Evolutionary conservation across 2,329 filamentous ascomycete genomes (phyloP).

Genomic region (Blastomyces parvus): DNA sequence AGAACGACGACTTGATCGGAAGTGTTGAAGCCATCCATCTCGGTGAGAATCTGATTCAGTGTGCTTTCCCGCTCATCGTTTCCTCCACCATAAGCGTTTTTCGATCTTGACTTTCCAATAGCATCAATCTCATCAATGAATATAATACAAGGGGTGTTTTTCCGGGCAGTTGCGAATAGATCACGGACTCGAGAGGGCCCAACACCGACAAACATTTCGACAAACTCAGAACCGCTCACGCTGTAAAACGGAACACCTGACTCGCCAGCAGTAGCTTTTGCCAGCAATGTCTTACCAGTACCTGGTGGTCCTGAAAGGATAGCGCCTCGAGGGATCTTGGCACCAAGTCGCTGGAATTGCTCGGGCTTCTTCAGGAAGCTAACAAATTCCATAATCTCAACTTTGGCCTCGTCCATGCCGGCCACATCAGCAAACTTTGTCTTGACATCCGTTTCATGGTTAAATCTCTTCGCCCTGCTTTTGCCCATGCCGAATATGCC

Average conservation of each 20-base stretch:
- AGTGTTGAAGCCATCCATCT: conserved; percentile 99
- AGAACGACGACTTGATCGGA: conserved; percentile 92
- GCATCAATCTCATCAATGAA: conserved; percentile 99
- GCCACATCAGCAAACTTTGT: conserved; percentile 96
- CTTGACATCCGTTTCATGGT: conserved; percentile 91
- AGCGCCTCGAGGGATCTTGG: conserved; percentile 93
- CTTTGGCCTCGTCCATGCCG: conserved; percentile 95
- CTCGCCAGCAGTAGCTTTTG: conserved; percentile 95
- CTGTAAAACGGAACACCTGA: conserved; percentile 96
- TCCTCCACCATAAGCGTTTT: conserved; percentile 74
- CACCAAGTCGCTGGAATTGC: conserved; percentile 84
- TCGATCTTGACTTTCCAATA: conserved; percentile 81
- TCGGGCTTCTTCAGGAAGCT: conserved; percentile 91
- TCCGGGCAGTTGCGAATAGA: conserved; percentile 85
- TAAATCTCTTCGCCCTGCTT: conserved; percentile 93
- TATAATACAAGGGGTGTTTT: conserved; percentile 96
- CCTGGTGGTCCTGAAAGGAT: conserved; percentile 96
- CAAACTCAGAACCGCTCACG: conserved; percentile 96
- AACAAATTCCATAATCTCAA: conserved; percentile 98
- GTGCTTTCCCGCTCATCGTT: conserved; percentile 97
- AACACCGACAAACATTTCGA: conserved; percentile 99
- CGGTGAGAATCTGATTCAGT: conserved; percentile 94
- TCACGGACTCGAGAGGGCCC: conserved; percentile 92
- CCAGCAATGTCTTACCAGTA: conserved; percentile 94
- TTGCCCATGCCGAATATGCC: conserved; percentile 94